Conservation (phyloP, 2,329 filamentous ascomycete genomes). For the Emmonsia crescens region DNA sequence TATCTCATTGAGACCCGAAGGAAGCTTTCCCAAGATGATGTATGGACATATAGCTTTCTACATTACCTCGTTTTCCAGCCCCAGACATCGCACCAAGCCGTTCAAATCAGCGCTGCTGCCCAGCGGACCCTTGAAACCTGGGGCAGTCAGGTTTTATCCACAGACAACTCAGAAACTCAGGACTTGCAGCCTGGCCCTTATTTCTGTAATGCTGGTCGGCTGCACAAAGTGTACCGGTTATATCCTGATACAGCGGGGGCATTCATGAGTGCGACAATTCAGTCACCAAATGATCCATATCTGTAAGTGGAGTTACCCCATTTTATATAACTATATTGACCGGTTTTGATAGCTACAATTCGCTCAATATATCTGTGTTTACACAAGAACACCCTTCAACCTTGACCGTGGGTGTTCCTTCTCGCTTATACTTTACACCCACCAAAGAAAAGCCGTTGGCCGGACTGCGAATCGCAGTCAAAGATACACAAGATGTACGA, state of each 20-base stretch:
- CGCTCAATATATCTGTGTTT: neutral
- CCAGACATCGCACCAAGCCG: neutral
- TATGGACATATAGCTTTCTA: neutral
- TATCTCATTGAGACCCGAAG: neutral
- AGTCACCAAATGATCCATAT: constrained; percentile 16
- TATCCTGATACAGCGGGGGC: constrained; percentile 41
- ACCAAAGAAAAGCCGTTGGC: constrained; percentile 46
- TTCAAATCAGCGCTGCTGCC: neutral
- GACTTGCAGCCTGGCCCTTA: constrained; percentile 33
- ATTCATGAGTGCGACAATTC: constrained; percentile 37
- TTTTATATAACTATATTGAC: neutral
- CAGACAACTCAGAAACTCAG: neutral
- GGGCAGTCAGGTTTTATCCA: neutral
- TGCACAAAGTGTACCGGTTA: constrained; percentile 41
- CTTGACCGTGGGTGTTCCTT: constrained; percentile 45
- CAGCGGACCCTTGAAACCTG: neutral
- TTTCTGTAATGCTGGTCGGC: constrained; percentile 38
- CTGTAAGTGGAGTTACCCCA: neutral
- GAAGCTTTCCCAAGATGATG: neutral
- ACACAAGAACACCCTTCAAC: constrained; percentile 13
- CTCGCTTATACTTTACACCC: constrained; percentile 47
- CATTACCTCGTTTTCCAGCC: neutral
- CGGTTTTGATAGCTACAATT: neutral
- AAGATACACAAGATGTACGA: constrained; percentile 51
- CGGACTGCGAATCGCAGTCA: constrained; percentile 51